Conservation (phyloP, 2,329 filamentous ascomycete species). For the Cephalotrichum gorgonifer region DNA sequence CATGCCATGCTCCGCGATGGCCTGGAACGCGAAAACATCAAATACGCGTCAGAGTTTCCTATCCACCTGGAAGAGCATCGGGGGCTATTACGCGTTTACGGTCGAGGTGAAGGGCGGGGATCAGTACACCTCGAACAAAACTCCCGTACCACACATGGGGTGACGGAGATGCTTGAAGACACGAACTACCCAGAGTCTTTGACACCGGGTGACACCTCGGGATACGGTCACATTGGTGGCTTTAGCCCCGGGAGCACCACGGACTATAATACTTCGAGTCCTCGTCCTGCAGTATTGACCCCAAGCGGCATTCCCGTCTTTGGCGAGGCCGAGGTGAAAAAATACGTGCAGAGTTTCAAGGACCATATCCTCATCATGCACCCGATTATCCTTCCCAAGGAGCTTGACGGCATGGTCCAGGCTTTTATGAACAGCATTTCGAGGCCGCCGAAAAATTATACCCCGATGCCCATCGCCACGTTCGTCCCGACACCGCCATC, state of each 20-base stretch:
- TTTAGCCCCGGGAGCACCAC: conserved; percentile 24
- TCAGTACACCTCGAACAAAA: conserved; percentile 16
- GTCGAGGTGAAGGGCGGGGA: conserved; percentile 57
- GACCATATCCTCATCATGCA: conserved; percentile 56
- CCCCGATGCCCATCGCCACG: not conserved
- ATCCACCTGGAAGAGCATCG: conserved; percentile 65
- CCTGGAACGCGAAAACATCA: conserved; percentile 37
- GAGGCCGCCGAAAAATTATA: conserved; percentile 6
- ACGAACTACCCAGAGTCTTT: conserved; percentile 39
- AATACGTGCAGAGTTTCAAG: conserved; percentile 47
- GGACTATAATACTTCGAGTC: conserved; percentile 26
- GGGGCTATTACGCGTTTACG: conserved; percentile 65
- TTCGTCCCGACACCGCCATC: conserved; percentile 4
- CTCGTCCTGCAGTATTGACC: conserved; percentile 17
- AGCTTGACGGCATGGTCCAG: conserved; percentile 41
- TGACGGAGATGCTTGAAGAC: conserved; percentile 33
- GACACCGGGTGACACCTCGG: conserved; percentile 47
- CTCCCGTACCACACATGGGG: conserved; percentile 23
- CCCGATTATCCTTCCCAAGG: conserved; percentile 45
- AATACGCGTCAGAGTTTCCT: conserved; percentile 59
- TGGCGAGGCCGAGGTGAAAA: conserved; percentile 35
- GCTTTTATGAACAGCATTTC: conserved; percentile 41
- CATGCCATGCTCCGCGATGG: conserved; percentile 46
- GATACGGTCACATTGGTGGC: conserved; percentile 45
- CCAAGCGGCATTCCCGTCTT: conserved; percentile 45